These are phyloP conservation scores for Geranium rotundifolium DNA, from an alignment of 345 rosid genomes.

Conservation along the genomic window DNA sequence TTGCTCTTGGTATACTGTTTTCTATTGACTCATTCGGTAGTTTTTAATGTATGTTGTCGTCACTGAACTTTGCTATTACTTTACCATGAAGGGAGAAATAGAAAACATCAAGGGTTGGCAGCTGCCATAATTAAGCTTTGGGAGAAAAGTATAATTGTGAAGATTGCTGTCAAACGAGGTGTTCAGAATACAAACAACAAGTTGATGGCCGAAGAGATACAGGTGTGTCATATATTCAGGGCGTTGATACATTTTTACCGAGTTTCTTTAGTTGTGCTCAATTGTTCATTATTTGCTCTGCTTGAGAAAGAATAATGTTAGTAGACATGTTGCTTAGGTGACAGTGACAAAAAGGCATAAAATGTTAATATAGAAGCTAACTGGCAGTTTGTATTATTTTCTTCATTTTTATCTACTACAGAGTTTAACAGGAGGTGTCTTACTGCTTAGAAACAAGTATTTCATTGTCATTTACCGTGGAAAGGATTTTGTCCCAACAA, in stretches of 20 bases:
- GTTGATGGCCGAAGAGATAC: slow-evolving; percentile 86
- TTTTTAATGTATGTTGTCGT: slow-evolving; percentile 9
- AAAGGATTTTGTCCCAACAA: slow-evolving; percentile 88
- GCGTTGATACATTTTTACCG: neutral
- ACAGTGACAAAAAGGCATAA: neutral
- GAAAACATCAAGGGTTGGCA: slow-evolving; percentile 94
- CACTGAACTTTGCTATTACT: slow-evolving; percentile 11
- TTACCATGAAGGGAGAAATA: slow-evolving; percentile 62
- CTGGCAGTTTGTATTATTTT: neutral
- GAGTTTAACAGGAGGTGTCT: slow-evolving; percentile 81
- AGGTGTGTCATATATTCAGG: slow-evolving; percentile 35
- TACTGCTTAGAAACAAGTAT: slow-evolving; percentile 89
- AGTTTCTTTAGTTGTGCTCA: neutral
- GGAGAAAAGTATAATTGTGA: slow-evolving; percentile 85
- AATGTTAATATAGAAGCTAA: neutral
- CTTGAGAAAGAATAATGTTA: too few relatives aligned
- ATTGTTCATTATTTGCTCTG: too few relatives aligned
- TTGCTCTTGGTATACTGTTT: slow-evolving; percentile 73
- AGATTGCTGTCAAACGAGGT: slow-evolving; percentile 93
- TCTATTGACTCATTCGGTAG: slow-evolving; percentile 3
- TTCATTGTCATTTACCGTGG: slow-evolving; percentile 93
- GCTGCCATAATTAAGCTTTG: slow-evolving; percentile 74
- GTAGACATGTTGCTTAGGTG: neutral
- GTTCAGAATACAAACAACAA: slow-evolving; percentile 97
- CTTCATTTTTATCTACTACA: slow-evolving; percentile 18